Base-by-base conservation (phyloP, 345 rosid species). In the Raphanus raphanistrum region DNA sequence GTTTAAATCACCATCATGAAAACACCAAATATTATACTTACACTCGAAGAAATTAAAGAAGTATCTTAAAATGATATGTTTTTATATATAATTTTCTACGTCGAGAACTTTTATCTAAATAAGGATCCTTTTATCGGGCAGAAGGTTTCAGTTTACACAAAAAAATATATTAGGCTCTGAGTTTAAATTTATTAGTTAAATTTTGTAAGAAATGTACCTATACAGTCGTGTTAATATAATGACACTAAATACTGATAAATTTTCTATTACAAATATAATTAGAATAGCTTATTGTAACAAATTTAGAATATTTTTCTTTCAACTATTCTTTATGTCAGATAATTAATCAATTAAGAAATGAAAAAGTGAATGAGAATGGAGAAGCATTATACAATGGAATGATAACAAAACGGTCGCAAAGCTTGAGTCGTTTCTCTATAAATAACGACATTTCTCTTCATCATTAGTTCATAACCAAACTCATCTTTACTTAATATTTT, bases 381-480 rank as follows among this genome's bases (percentile, higher is more conserved):
- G 73, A 60, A 67, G 73, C 63, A 78, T 45, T 48, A 66, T 78
- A 66, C 29, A 66, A 72, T 54, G 68, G 54, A 71, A 71, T 71
- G 21, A 78, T 66, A 57, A 36, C 25, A 16, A 52, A 70, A 78
- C 57, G 55, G 68, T 72, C 69, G 27, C 32, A 72, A 66, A 66
- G 77, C 61, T 66, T 48, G 27, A 78, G 27, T 72, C 57, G 26
- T 73, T 72, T 79, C 73, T 73, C 77, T 79, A 79, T 79, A 79
- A 73, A 79, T 79, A 32, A 72, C 64, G 69, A 73, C 77, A 41
- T 55, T 66, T 61, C 64, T 73, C 81, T 78, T 78, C 77, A 60
- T 79, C 69, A 73, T 79, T 61, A 72, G 35, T 60, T 60, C 64
- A 60, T 60, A 28, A 12, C 58, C 69, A 60, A 45, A 60, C 68